Conservation (phyloP, 306 rosid species). For the Chamaecrista fasciculata region DNA sequence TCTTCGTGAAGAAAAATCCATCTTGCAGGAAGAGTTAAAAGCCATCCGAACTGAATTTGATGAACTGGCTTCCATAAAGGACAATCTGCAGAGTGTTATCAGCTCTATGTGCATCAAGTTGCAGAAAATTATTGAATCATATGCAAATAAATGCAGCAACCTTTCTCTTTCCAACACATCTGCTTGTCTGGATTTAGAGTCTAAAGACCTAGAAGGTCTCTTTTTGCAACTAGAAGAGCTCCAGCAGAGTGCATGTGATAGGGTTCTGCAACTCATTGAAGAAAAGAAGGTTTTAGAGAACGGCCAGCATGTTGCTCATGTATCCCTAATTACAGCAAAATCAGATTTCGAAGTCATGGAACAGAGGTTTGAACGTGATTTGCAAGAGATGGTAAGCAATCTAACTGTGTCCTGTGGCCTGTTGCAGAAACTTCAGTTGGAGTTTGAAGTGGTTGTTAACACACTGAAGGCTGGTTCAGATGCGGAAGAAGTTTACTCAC, state of each 20-base stretch:
- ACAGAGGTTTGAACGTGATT: conserved; percentile 55
- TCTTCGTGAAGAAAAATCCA: conserved; percentile 50
- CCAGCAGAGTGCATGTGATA: conserved; percentile 50
- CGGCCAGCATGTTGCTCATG: conserved; percentile 55
- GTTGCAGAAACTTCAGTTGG: conserved; percentile 66
- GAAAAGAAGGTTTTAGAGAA: conserved; percentile 54
- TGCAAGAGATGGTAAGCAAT: conserved; percentile 43
- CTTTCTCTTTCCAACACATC: conserved; percentile 42
- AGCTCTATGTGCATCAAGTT: conserved; percentile 45
- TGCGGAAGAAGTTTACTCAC: conserved; percentile 59
- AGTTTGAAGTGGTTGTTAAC: conserved; percentile 60
- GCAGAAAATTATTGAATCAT: conserved; percentile 54
- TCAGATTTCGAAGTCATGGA: conserved; percentile 58
- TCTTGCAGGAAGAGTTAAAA: conserved; percentile 64
- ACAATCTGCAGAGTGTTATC: conserved; percentile 54
- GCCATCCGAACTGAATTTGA: conserved; percentile 48
- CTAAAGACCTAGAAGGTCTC: conserved; percentile 46
- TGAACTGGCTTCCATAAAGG: conserved; percentile 54
- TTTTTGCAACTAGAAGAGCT: conserved; percentile 63
- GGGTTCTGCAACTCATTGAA: conserved; percentile 58
- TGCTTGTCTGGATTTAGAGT: conserved; percentile 43
- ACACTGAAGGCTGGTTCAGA: conserved; percentile 48
- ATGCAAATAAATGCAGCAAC: conserved; percentile 36
- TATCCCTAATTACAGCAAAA: conserved; percentile 49
- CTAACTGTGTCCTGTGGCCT: conserved; percentile 50